These are phyloP conservation scores for Penicillium sp. DNA, from an alignment of 2,329 filamentous ascomycete species.

Conservation along the genomic window DNA sequence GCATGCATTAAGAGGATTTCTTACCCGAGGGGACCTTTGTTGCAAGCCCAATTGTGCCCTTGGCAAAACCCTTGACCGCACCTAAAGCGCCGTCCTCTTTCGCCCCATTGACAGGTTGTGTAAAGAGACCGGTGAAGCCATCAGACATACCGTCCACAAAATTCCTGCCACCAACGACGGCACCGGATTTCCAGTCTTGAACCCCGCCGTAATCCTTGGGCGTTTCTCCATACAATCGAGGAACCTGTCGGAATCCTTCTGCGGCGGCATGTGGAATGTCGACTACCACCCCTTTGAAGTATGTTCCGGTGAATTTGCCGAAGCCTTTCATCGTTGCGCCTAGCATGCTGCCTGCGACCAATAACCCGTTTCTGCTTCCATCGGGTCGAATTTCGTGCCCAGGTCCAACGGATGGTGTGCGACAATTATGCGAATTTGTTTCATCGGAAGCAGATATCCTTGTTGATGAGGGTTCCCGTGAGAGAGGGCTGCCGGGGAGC, in stretches of 20 bases:
- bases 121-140: conserved; percentile 31
- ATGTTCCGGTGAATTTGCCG: conserved; percentile 16
- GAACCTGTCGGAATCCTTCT: conserved; percentile 35
- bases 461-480: background rate
- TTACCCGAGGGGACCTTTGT: conserved; percentile 22
- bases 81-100: conserved; percentile 32
- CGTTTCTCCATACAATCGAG: conserved; percentile 35
- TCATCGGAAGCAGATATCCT: background rate
- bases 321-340: conserved; percentile 13
- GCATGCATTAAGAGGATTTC: background rate
- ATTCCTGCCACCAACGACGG: conserved; percentile 32
- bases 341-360: conserved; percentile 12
- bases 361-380: background rate
- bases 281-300: conserved; percentile 30
- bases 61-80: conserved; percentile 30
- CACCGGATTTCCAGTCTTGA: conserved; percentile 33
- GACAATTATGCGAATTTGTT: background rate
- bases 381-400: background rate
- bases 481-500: background rate
- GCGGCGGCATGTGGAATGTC: conserved; percentile 36
- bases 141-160: conserved; percentile 32
- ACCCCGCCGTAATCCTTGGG: conserved; percentile 33
- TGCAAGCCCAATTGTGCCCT: conserved; percentile 14
- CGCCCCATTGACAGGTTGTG: conserved; percentile 27
- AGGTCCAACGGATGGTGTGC: conserved; percentile 1